These are phyloP conservation scores for Leptographium flavum DNA, from an alignment of 2,329 filamentous ascomycete species.

Conservation along the genomic window DNA sequence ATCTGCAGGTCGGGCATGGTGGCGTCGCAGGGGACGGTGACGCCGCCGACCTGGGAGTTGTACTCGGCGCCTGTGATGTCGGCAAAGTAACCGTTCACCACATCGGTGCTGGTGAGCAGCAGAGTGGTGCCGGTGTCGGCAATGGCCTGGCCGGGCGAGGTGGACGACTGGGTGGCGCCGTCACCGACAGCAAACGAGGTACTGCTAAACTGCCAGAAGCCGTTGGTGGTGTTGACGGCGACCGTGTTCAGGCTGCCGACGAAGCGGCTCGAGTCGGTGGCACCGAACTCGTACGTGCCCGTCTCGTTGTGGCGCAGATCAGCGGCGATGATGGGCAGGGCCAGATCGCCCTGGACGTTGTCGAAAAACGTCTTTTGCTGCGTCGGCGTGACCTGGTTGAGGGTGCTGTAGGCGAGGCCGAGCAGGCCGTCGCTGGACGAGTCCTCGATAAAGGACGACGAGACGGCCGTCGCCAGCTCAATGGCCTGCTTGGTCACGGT, in stretches of 20 bases:
- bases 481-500: constrained; percentile 48
- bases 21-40: constrained; percentile 31
- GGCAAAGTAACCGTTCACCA: constrained; percentile 35
- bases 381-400: constrained; percentile 50
- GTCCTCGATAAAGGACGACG: constrained; percentile 42
- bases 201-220: constrained; percentile 56
- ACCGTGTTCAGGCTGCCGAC: constrained; percentile 47
- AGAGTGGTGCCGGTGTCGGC: constrained; percentile 50
- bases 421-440: constrained; percentile 53
- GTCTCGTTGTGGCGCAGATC: constrained; percentile 44
- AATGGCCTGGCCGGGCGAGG: constrained; percentile 29
- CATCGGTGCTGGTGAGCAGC: constrained; percentile 39
- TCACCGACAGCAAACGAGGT: constrained; percentile 39
- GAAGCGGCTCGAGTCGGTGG: constrained; percentile 50
- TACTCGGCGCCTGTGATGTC: constrained; percentile 28
- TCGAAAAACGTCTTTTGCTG: constrained; percentile 60
- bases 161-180: constrained; percentile 20
- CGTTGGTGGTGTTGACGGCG: constrained; percentile 42
- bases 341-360: constrained; percentile 46
- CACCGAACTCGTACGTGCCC: constrained; percentile 62
- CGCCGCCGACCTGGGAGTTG: constrained; percentile 25
- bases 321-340: constrained; percentile 56
- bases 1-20: constrained; percentile 35
- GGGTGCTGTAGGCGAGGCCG: constrained; percentile 49
- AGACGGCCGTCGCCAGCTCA: constrained; percentile 48